Base-by-base conservation (phyloP, 2,329 filamentous ascomycete genomes). In the Cytospora chrysosperma region DNA sequence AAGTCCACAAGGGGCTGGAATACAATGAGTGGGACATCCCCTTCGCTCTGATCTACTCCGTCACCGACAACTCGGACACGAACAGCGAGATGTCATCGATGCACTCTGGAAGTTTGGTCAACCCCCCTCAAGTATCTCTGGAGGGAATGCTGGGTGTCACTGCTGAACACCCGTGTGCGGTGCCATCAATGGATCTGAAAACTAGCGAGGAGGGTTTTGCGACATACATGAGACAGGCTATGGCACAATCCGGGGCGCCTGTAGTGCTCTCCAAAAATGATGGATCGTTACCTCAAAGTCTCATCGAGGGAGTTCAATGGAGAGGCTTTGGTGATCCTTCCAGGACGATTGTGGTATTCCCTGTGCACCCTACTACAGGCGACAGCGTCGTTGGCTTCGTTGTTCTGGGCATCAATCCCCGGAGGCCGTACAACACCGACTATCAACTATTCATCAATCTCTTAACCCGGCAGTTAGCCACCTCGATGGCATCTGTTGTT, bases 401-500 rank as follows among this genome's bases (percentile, higher is more conserved):
- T 10, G 84, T 95, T 3, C 81, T 95, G 73, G 92, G 91, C 4
- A 80, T 91, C 12, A 96, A 96, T 71, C 90, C 92, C 1, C 81
- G 90, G 50, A 82, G 91, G 56, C 91, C 89, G 0, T 95, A 91
- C 69, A 90, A 95, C 69, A 87, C 90, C 43, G 91, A 94, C 68
- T 95, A 94, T 70, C 85, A 86, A 66, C 79, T 94, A 0, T 95
- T 94, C 69, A 81, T 94, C 43, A 87, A 90, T 69, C 80, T 94
- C 1, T 76, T 94, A 6, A 88, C 87, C 54, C 84, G 90, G 26
- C 91, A 94, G 72, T 79, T 94, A 10, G 90, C 88, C 10, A 94
- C 91, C 0, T 92, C 90, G 0, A 82, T 94, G 73, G 91, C 91
- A 1, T 93, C 90, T 0, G 91, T 93, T 0, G 89, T 93, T 0